A percentile compares a stretch with the other conserved stretches of the same genome.
These are phyloP conservation scores for Aspergillus japonicus DNA, from an alignment of 2,329 filamentous ascomycete species.

Conservation along the genomic window DNA sequence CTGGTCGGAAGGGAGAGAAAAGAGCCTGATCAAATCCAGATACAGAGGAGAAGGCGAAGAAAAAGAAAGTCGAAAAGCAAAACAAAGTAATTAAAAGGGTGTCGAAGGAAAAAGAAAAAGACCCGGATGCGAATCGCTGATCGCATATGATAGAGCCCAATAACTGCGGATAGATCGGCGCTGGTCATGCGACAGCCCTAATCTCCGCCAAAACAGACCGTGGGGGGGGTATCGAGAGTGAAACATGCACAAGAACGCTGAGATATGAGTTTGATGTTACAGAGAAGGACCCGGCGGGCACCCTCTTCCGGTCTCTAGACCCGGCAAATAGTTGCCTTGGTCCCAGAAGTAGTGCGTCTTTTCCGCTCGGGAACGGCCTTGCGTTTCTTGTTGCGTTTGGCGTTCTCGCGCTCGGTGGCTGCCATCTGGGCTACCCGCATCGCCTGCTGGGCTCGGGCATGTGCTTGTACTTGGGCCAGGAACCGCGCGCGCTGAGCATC, in stretches of 20 bases:
- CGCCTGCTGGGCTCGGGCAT: slow-evolving; percentile 42
- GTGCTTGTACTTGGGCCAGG: slow-evolving; percentile 42
- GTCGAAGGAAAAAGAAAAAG: slow-evolving; percentile 5
- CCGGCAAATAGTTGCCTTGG: slow-evolving; percentile 16
- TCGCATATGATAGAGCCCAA: slow-evolving; percentile 5
- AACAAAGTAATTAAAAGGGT: neutral
- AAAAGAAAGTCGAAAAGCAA: neutral
- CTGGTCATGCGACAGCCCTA: slow-evolving; percentile 11
- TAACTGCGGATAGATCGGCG: slow-evolving; percentile 1
- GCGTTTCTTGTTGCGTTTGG: slow-evolving; percentile 32
- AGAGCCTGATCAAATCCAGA: neutral
- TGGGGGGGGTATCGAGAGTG: slow-evolving; percentile 12
- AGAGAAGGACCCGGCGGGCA: neutral
- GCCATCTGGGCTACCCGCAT: slow-evolving; percentile 35
- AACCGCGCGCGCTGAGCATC: slow-evolving; percentile 38
- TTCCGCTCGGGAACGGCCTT: slow-evolving; percentile 27
- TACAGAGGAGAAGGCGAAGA: neutral
- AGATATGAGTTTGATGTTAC: neutral
- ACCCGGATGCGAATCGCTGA: slow-evolving; percentile 1
- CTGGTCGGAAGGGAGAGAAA: neutral
- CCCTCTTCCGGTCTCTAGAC: slow-evolving; percentile 6
- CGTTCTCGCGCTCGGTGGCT: slow-evolving; percentile 24
- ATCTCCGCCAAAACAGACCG: slow-evolving; percentile 4
- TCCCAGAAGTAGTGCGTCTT: slow-evolving; percentile 23
- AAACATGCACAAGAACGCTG: neutral